A percentile compares a stretch with the other conserved stretches of the same genome.
Evolutionary conservation across 192 early-diverging fungal species (phyloP).

Genomic region (Hyaloraphidium curvatum): DNA sequence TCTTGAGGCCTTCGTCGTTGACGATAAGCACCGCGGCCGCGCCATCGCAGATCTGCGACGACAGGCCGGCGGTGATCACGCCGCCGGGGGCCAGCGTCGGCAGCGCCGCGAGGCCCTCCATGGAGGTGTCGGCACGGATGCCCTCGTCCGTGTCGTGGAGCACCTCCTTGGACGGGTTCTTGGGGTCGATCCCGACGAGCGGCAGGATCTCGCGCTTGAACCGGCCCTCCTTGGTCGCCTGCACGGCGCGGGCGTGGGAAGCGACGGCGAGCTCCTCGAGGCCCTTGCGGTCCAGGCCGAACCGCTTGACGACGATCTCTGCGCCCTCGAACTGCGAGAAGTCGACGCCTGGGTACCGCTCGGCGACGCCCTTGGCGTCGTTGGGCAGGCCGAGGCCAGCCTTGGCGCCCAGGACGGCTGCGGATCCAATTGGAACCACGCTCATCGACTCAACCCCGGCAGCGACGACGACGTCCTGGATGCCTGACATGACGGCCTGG

Average conservation of each 20-base stretch:
- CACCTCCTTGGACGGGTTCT: constrained; percentile 60
- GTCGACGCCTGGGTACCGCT: background rate
- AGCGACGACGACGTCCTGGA: constrained; percentile 1
- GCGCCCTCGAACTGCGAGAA: background rate
- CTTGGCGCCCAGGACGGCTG: background rate
- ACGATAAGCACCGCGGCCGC: constrained; percentile 77
- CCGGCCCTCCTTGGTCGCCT: constrained; percentile 60
- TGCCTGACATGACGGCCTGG: constrained; percentile 1
- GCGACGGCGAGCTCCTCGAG: constrained; percentile 67
- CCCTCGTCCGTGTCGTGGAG: constrained; percentile 80
- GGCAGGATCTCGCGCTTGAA: constrained; percentile 71
- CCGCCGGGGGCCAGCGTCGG: constrained; percentile 45
- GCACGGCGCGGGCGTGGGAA: constrained; percentile 74
- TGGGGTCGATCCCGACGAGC: constrained; percentile 49
- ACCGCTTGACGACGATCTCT: constrained; percentile 37
- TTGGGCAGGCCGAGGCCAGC: background rate
- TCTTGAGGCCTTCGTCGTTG: constrained; percentile 52
- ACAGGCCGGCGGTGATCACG: constrained; percentile 86
- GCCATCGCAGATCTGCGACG: constrained; percentile 87
- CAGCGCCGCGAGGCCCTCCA: constrained; percentile 58
- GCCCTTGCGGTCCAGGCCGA: constrained; percentile 64
- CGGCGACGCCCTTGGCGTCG: background rate
- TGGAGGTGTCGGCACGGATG: constrained; percentile 43
- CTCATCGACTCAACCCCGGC: background rate
- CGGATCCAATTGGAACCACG: background rate